These are phyloP conservation scores for Boletus smithii DNA, from an alignment of 1,284 basidiomycete species.

Conservation along the genomic window DNA sequence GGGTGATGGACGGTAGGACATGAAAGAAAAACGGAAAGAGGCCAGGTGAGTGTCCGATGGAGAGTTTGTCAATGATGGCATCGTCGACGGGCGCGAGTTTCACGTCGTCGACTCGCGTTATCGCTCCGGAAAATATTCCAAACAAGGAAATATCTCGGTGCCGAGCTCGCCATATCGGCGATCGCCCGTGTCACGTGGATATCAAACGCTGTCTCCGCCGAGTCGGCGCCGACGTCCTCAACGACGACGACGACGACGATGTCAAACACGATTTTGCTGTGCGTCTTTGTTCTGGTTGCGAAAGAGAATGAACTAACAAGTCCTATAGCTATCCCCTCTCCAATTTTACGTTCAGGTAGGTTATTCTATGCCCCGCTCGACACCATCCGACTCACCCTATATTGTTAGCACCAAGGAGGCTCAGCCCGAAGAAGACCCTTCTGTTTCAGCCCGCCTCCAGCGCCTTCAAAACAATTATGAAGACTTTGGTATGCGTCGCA, in stretches of 20 bases:
- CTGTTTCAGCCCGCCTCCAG: constrained; percentile 85
- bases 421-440: constrained; percentile 95
- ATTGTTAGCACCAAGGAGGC: constrained; percentile 78
- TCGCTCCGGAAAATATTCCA: background rate
- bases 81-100: background rate
- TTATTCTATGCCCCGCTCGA: background rate
- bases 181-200: constrained; percentile 20
- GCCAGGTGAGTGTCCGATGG: background rate
- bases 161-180: no score
- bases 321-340: constrained; percentile 70
- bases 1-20: constrained; percentile 8
- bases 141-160: constrained; percentile 11
- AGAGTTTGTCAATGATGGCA: constrained; percentile 8
- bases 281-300: constrained; percentile 30
- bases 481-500: constrained; percentile 91
- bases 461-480: constrained; percentile 95
- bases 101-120: background rate
- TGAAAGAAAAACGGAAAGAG: constrained; percentile 1
- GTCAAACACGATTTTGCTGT: constrained; percentile 78
- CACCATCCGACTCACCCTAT: constrained; percentile 3
- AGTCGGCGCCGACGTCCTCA: constrained; percentile 16
- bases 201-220: constrained; percentile 10
- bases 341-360: constrained; percentile 81
- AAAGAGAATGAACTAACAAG: constrained; percentile 1
- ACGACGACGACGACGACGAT: constrained; percentile 38